These are phyloP conservation scores for Naganishia liquefaciens DNA, from an alignment of 1,284 basidiomycete species.

Conservation along the genomic window DNA sequence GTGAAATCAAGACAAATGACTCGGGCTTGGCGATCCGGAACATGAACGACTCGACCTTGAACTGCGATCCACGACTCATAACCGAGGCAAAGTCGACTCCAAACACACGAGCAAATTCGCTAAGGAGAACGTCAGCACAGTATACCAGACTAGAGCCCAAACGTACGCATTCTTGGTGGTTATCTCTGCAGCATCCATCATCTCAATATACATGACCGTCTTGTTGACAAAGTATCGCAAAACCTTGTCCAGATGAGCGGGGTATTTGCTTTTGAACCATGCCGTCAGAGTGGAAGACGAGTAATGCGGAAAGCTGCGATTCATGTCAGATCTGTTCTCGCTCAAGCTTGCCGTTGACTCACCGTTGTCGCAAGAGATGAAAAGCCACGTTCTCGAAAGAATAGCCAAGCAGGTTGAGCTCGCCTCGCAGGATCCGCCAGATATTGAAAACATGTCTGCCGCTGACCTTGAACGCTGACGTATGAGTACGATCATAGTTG, in stretches of 20 bases:
- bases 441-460: conserved; percentile 90
- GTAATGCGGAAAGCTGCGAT: conserved; percentile 74
- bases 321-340: background rate
- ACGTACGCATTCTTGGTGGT: conserved; percentile 84
- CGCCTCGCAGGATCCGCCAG: conserved; percentile 88
- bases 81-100: conserved; percentile 97
- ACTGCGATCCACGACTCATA: conserved; percentile 90
- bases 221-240: conserved; percentile 67
- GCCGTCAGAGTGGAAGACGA: conserved; percentile 65
- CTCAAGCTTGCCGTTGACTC: conserved; percentile 34
- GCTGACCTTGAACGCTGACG: conserved; percentile 77
- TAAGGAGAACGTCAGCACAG: conserved; percentile 46
- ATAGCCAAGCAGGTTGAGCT: conserved; percentile 76
- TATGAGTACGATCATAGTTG: conserved; percentile 72
- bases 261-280: conserved; percentile 68
- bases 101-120: conserved; percentile 94
- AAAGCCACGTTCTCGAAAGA: conserved; percentile 89
- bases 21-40: conserved; percentile 98
- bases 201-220: conserved; percentile 67
- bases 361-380: conserved; percentile 74
- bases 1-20: conserved; percentile 82
- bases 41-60: conserved; percentile 98
- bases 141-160: background rate
- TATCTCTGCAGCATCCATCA: conserved; percentile 76
- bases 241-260: conserved; percentile 62